phyloP scores from a whole-genome alignment of 2,329 filamentous ascomycete genomes.

The Intubia oerlemansii region DNA sequence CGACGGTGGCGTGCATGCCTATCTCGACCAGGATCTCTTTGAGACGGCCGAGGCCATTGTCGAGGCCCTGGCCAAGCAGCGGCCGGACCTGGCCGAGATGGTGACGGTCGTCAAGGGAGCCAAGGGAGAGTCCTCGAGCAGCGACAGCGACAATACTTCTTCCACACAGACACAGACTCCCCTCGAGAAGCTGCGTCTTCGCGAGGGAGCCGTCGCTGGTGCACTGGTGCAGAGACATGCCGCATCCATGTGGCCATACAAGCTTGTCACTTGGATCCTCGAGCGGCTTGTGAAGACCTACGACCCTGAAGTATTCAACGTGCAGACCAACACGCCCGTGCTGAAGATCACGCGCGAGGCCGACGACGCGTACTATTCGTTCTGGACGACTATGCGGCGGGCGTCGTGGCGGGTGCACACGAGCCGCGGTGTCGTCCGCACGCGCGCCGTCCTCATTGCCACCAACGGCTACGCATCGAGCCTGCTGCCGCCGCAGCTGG shows the following conservation, averaged over 20 bases:
- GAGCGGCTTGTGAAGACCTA: slow-evolving; percentile 27
- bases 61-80: slow-evolving; percentile 21
- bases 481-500: slow-evolving; percentile 48
- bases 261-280: slow-evolving; percentile 53
- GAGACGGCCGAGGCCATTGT: slow-evolving; percentile 28
- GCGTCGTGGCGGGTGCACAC: slow-evolving; percentile 42
- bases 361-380: slow-evolving; percentile 4
- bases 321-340: slow-evolving; percentile 55
- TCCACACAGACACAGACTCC: too few relatives aligned
- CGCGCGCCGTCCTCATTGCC: slow-evolving; percentile 48
- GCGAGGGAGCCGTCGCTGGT: slow-evolving; percentile 30
- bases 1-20: slow-evolving; percentile 34
- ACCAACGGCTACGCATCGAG: slow-evolving; percentile 72
- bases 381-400: too few relatives aligned
- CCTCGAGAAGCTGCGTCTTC: slow-evolving; percentile 31
- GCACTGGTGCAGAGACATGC: slow-evolving; percentile 44
- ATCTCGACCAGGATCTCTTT: slow-evolving; percentile 35
- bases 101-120: slow-evolving; percentile 16
- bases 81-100: slow-evolving; percentile 34
- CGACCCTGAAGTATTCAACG: slow-evolving; percentile 30
- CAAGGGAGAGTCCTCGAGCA: slow-evolving; percentile 5
- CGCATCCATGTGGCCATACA: slow-evolving; percentile 64
- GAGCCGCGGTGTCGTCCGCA: slow-evolving; percentile 39
- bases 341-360: slow-evolving; percentile 19
- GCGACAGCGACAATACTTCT: too few relatives aligned